Evolutionary conservation across 441 rosid genomes (phyloP).

Genomic region (Gossypium gossypioides): DNA sequence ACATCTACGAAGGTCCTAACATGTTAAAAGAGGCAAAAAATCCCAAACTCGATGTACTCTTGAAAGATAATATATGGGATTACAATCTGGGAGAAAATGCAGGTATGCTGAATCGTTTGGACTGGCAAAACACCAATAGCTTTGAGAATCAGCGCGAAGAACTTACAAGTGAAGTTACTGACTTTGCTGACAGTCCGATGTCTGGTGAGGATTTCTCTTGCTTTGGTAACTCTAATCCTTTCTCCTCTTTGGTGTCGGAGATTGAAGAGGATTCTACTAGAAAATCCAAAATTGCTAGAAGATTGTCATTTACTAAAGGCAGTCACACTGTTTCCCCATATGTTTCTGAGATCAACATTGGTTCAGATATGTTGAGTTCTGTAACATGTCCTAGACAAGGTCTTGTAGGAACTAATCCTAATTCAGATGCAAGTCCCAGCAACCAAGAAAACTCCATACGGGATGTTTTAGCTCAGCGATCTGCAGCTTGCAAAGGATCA

Average conservation of each 20-base stretch:
- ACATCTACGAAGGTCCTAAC: constrained; percentile 18
- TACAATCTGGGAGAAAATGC: constrained; percentile 28
- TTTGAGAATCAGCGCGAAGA: constrained; percentile 32
- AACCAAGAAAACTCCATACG: constrained; percentile 29
- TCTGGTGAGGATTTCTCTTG: constrained; percentile 30
- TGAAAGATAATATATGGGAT: constrained; percentile 24
- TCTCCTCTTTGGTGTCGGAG: constrained; percentile 35
- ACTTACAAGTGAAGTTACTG: constrained; percentile 48
- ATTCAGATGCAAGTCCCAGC: constrained; percentile 18
- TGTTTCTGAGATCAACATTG: constrained; percentile 35
- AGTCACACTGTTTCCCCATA: constrained; percentile 37
- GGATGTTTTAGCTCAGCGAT: constrained; percentile 31
- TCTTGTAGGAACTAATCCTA: constrained; percentile 21
- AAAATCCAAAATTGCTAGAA: constrained; percentile 42
- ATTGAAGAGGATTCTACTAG: constrained; percentile 33
- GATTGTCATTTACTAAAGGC: constrained; percentile 39
- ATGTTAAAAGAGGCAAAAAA: constrained; percentile 20
- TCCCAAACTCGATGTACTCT: constrained; percentile 25
- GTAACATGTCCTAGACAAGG: constrained; percentile 24
- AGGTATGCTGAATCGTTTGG: constrained; percentile 19
- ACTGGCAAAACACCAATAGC: constrained; percentile 25
- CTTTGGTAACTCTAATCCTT: constrained; percentile 24
- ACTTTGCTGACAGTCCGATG: constrained; percentile 28
- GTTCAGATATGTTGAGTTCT: constrained; percentile 29
- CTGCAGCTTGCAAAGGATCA: constrained; percentile 27